Percentiles rank a stretch among this genome's conserved stretches.
These are phyloP conservation scores for Globisporangium solare DNA, from an alignment of 352 stramenopile genomes.

Conservation along the genomic window DNA sequence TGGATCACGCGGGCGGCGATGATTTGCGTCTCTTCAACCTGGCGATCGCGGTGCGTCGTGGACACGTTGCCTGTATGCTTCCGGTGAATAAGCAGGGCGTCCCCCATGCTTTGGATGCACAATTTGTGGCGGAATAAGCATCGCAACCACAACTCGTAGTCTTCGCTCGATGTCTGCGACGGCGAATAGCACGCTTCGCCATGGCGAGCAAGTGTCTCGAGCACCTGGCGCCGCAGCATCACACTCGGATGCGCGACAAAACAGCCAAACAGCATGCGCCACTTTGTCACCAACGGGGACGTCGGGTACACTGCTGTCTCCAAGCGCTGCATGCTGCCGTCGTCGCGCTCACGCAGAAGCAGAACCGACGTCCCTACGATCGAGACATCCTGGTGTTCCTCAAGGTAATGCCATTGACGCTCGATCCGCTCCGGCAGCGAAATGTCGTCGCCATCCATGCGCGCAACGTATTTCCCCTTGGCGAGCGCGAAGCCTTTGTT, in stretches of 20 bases:
- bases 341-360: slow-evolving; percentile 16
- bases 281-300: slow-evolving; percentile 49
- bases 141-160: slow-evolving; percentile 83
- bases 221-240: slow-evolving; percentile 55
- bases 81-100: slow-evolving; percentile 50
- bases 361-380: slow-evolving; percentile 37
- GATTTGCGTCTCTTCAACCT: slow-evolving; percentile 39
- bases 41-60: slow-evolving; percentile 19
- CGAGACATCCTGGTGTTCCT: slow-evolving; percentile 29
- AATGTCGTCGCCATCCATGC: slow-evolving; percentile 88
- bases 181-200: slow-evolving; percentile 39
- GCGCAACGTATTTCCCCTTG: slow-evolving; percentile 46
- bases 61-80: slow-evolving; percentile 23
- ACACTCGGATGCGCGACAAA: slow-evolving; percentile 74
- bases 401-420: slow-evolving; percentile 42
- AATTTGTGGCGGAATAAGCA: slow-evolving; percentile 31
- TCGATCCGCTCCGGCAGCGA: slow-evolving; percentile 47
- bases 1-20: slow-evolving; percentile 15
- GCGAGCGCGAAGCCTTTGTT: slow-evolving; percentile 63
- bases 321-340: background rate
- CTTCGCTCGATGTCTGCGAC: slow-evolving; percentile 42
- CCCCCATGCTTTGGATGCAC: slow-evolving; percentile 44
- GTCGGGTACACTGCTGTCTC: slow-evolving; percentile 44
- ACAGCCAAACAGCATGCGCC: slow-evolving; percentile 78
- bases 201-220: slow-evolving; percentile 20